Percentiles rank a stretch among this genome's conserved stretches.
Evolutionary conservation across 108 stramenopile species (phyloP).

Genomic region (Schizochytrium sp.): DNA sequence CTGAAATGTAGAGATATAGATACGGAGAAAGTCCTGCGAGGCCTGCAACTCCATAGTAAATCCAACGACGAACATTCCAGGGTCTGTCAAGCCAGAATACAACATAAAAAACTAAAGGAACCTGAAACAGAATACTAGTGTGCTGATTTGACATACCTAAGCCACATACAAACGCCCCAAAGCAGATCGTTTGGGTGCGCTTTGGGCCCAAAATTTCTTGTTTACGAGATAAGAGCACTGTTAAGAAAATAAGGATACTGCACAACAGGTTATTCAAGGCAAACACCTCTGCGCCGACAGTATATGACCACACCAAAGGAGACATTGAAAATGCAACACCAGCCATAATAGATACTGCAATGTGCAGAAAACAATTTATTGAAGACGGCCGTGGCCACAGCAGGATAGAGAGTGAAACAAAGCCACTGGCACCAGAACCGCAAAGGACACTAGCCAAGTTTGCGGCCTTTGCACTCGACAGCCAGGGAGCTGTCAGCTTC

Average conservation of each 20-base stretch:
- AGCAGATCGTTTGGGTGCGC: not conserved
- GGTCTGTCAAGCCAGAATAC: conserved; percentile 59
- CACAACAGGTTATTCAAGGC: conserved; percentile 84
- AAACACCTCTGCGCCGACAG: conserved; percentile 85
- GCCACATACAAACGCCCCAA: conserved; percentile 80
- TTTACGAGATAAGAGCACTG: conserved; percentile 63
- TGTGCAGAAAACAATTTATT: not conserved
- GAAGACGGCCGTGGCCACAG: not conserved
- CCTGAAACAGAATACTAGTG: conserved; percentile 77
- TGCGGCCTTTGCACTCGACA: not conserved
- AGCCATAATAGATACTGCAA: not conserved
- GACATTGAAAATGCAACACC: conserved; percentile 73
- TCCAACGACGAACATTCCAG: not conserved
- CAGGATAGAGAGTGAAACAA: not conserved
- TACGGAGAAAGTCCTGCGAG: conserved; percentile 76
- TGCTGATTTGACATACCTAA: conserved; percentile 85
- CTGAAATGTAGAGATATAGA: conserved; percentile 75
- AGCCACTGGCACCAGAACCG: conserved; percentile 18
- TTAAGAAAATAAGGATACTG: conserved; percentile 67
- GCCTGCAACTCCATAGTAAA: not conserved
- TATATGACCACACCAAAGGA: conserved; percentile 85
- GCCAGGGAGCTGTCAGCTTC: no score
- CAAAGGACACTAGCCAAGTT: conserved; percentile 1
- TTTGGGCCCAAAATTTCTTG: not conserved
- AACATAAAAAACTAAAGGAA: conserved; percentile 71